Percentiles rank a stretch among this genome's conserved stretches.
Evolutionary conservation across 2,329 filamentous ascomycete species (phyloP).

Genomic region (Corinectria fuckeliana): DNA sequence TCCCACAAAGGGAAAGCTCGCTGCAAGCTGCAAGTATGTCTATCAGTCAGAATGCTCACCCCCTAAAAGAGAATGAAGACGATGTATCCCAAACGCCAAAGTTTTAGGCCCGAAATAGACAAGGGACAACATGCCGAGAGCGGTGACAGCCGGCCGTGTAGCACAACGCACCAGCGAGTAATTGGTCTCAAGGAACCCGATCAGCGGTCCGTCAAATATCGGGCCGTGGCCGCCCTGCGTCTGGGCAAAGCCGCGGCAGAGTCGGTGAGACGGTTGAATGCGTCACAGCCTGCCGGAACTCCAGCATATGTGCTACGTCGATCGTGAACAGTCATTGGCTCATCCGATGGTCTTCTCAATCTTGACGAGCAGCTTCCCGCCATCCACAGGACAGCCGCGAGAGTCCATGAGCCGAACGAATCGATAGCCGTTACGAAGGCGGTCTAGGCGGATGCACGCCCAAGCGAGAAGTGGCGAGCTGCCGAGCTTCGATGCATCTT

Average conservation of each 20-base stretch:
- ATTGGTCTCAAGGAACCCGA: background rate
- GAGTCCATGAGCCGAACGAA: constrained; percentile 58
- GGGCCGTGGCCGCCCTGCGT: background rate
- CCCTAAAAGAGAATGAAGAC: background rate
- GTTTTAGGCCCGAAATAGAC: background rate
- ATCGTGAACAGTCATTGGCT: constrained; percentile 9
- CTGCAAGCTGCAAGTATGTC: constrained; percentile 3
- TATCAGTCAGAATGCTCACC: constrained; percentile 8
- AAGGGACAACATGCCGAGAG: background rate
- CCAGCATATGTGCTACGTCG: background rate
- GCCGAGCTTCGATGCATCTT: constrained; percentile 52
- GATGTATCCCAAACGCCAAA: constrained; percentile 7
- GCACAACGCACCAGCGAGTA: background rate
- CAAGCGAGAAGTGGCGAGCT: constrained; percentile 54
- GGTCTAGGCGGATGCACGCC: constrained; percentile 66
- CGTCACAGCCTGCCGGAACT: background rate
- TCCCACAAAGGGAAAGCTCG: background rate
- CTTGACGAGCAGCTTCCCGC: constrained; percentile 58
- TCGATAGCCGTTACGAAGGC: constrained; percentile 61
- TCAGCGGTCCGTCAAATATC: background rate
- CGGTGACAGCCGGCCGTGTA: background rate
- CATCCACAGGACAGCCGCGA: constrained; percentile 51
- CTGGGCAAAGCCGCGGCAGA: background rate
- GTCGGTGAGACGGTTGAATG: constrained; percentile 6
- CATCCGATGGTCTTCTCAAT: constrained; percentile 55